phyloP scores from a whole-genome alignment of 331 rosid genomes.

The Spiraea crenata region DNA sequence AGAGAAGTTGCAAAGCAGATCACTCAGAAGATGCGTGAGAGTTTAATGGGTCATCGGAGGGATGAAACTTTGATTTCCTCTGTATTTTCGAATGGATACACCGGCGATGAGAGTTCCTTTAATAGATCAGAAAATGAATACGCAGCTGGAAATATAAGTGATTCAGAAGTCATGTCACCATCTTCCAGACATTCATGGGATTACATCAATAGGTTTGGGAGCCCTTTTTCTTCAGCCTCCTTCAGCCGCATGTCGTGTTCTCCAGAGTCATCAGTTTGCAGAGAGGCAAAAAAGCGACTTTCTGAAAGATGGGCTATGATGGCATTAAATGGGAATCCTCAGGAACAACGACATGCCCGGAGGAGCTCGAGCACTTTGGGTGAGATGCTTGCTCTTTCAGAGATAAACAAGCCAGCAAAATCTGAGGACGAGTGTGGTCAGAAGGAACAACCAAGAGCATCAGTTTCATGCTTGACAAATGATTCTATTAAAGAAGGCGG shows the following conservation, averaged over 20 bases:
- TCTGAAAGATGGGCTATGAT: slow-evolving; percentile 92
- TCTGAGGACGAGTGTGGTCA: slow-evolving; percentile 35
- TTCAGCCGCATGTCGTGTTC: slow-evolving; percentile 70
- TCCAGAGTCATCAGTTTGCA: slow-evolving; percentile 85
- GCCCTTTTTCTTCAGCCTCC: slow-evolving; percentile 76
- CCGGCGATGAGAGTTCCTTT: slow-evolving; percentile 80
- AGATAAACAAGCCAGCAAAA: slow-evolving; percentile 48
- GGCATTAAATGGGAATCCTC: slow-evolving; percentile 53
- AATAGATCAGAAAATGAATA: slow-evolving; percentile 67
- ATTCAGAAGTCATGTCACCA: slow-evolving; percentile 68
- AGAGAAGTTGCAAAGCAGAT: slow-evolving; percentile 49
- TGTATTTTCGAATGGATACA: slow-evolving; percentile 71
- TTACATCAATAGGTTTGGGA: slow-evolving; percentile 48
- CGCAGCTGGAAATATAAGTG: slow-evolving; percentile 67
- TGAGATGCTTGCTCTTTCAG: slow-evolving; percentile 89
- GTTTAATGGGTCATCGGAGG: slow-evolving; percentile 50
- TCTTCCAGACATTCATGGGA: slow-evolving; percentile 86
- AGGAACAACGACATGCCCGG: slow-evolving; percentile 50
- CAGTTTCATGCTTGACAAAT: slow-evolving; percentile 38
- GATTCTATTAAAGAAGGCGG: slow-evolving; percentile 42
- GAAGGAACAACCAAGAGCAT: slow-evolving; percentile 46
- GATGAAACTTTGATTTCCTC: slow-evolving; percentile 62
- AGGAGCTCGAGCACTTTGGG: slow-evolving; percentile 83
- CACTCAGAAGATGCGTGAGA: slow-evolving; percentile 50
- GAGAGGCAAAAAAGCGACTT: slow-evolving; percentile 91